Evolutionary conservation across 306 rosid genomes (phyloP), one percentile per base, ranked within the genome.

Genomic region (Mucuna pruriens): DNA sequence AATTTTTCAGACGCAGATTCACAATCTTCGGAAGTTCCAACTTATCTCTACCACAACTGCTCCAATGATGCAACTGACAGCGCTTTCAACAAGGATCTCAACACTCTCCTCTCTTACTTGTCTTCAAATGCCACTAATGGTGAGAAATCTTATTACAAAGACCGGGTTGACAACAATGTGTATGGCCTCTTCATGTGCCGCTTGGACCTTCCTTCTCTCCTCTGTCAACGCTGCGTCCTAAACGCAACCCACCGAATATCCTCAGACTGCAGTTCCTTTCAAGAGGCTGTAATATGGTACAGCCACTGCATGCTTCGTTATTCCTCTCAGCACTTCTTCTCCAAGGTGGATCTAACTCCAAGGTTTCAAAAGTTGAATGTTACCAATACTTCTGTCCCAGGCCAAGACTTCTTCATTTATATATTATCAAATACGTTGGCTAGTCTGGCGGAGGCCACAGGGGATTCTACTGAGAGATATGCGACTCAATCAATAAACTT

Each of bases 111-210:
- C 17, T 51, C 70, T 33, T 39, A 75, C 34, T 0, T 77, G 33
- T 49, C 79, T 15, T 77, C 86, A 40, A 45, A 82, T 6, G 61
- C 82, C 46, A 57, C 77, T 6, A n/a, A n/a, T n/a, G n/a, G 9
- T 11, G 5, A 1, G 2, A 4, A 1, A 36, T 10, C 0, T 0
- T 0, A 48, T 23, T 52, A 17, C 1, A 8, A 0, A 3, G 26
- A 1, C 0, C 0, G 9, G 1, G 13, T 49, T 2, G 55, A 22
- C 0, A 3, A 10, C 22, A 39, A 0, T 1, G 39, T 62, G 10
- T 61, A 6, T 6, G 83, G 76, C 20, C 55, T 79, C 6, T 79
- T 79, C 61, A 40, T 79, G 71, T 70, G 83, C 70, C 33, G 83
- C 0, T 51, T 71, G 3, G 60, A 19, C 60, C 60, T 52, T 52